Conservation (phyloP, 2,329 filamentous ascomycete genomes). For the Fusarium sp. region DNA sequence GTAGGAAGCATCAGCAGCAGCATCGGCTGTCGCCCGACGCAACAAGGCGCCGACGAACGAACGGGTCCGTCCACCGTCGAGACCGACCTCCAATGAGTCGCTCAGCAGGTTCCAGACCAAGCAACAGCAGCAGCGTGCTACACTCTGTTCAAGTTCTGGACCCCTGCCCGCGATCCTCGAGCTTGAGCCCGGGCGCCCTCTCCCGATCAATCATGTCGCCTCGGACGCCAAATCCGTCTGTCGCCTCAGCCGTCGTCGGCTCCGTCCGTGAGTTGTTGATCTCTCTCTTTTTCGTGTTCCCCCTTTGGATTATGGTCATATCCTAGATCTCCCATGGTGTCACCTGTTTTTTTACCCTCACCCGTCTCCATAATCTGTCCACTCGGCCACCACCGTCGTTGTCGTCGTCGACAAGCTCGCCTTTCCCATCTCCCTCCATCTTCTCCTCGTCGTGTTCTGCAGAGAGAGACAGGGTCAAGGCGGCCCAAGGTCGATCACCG, state of each 20-base stretch:
- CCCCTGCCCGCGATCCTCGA: constrained; percentile 17
- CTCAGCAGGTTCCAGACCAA: background rate
- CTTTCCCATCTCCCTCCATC: constrained; percentile 1
- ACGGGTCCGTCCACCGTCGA: background rate
- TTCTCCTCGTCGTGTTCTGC: background rate
- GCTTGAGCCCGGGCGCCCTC: background rate
- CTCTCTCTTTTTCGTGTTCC: background rate
- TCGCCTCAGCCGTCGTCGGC: constrained; percentile 28
- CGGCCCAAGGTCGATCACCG: constrained; percentile 31
- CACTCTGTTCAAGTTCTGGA: constrained; percentile 3
- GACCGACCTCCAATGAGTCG: background rate
- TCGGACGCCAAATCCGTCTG: constrained; percentile 16
- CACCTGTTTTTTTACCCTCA: background rate
- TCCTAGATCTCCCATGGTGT: background rate
- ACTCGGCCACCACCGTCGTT: constrained; percentile 7
- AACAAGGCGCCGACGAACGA: background rate
- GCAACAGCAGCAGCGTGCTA: background rate
- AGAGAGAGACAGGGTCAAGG: constrained; percentile 29
- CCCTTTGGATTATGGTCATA: background rate
- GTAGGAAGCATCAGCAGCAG: background rate
- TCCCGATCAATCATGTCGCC: constrained; percentile 19
- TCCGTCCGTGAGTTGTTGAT: constrained; percentile 16
- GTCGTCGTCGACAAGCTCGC: constrained; percentile 5
- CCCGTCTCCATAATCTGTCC: background rate
- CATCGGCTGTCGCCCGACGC: background rate